Conservation (phyloP, 441 rosid genomes). For the Pelargonium fulgidum region DNA sequence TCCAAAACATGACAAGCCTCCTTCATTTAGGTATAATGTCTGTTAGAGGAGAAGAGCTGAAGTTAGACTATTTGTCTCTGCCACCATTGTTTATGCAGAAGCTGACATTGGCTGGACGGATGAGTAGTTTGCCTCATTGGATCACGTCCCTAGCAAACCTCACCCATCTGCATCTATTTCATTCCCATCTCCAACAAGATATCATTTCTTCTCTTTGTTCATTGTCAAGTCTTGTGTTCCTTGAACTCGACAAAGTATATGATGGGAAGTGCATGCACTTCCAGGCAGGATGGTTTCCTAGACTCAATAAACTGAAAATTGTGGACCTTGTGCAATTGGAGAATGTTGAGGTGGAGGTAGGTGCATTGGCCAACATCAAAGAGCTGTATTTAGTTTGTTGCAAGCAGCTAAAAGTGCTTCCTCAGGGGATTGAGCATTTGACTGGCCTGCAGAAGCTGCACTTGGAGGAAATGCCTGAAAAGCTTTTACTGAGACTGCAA, state of each 20-base stretch:
- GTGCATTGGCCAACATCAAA: constrained; percentile 17
- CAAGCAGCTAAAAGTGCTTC: constrained; percentile 22
- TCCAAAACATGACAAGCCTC: constrained; percentile 6
- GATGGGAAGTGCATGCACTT: constrained; percentile 6
- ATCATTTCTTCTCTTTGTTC: neutral
- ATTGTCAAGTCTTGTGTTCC: constrained; percentile 2
- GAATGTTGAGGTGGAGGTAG: constrained; percentile 10
- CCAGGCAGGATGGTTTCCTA: constrained; percentile 10
- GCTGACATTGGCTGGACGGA: constrained; percentile 23
- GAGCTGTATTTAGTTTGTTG: constrained; percentile 23
- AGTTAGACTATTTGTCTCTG: constrained; percentile 19
- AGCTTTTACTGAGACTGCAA: constrained; percentile 14
- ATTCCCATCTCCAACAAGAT: constrained; percentile 16
- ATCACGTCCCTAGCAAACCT: constrained; percentile 15
- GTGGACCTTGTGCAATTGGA: constrained; percentile 5
- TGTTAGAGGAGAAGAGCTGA: constrained; percentile 21
- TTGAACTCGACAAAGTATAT: constrained; percentile 3
- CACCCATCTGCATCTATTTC: constrained; percentile 23
- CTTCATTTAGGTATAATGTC: constrained; percentile 19
- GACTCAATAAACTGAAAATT: constrained; percentile 18
- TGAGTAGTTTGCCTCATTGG: constrained; percentile 26
- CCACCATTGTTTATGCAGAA: constrained; percentile 26
- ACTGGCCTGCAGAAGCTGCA: constrained; percentile 22
- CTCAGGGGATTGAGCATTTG: constrained; percentile 20
- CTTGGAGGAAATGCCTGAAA: constrained; percentile 23